phyloP scores from a whole-genome alignment of 805 yeast genomes.

The Kazachstania taianensis region DNA sequence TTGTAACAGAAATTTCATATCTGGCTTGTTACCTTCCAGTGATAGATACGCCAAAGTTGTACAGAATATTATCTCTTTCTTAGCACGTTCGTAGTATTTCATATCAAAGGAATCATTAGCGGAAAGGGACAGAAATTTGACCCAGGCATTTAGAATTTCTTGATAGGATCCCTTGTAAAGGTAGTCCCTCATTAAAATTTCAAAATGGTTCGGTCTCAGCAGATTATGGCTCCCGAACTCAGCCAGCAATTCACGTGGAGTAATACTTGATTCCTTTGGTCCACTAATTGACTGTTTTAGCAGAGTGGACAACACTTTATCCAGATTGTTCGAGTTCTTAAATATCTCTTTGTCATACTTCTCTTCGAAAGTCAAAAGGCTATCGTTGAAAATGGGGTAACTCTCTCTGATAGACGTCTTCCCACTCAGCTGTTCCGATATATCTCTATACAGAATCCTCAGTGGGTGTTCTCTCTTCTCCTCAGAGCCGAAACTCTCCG shows the following conservation, averaged over 20 bases:
- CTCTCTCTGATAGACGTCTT: neutral
- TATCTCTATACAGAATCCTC: no score
- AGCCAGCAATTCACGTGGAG: conserved; percentile 22
- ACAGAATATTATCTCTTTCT: conserved; percentile 10
- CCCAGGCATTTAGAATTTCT: conserved; percentile 27
- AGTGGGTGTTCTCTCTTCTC: no score
- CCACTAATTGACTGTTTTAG: conserved; percentile 4
- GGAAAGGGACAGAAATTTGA: conserved; percentile 18
- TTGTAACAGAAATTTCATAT: no score
- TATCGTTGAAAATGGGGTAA: neutral
- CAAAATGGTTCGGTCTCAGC: conserved; percentile 24
- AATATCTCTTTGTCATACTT: neutral
- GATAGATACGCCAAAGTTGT: conserved; percentile 21
- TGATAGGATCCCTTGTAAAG: conserved; percentile 13
- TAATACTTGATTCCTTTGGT: conserved; percentile 7
- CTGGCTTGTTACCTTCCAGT: conserved; percentile 16
- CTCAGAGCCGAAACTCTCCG: no score
- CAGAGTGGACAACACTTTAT: neutral
- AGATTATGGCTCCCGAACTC: conserved; percentile 18
- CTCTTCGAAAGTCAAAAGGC: neutral
- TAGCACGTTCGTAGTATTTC: no score
- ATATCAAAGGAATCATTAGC: no score
- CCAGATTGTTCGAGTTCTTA: neutral
- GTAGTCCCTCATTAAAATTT: conserved; percentile 16
- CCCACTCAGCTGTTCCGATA: no score